A percentile compares a stretch with the other conserved stretches of the same genome.
Conservation (phyloP, 495 filamentous ascomycete species). For the Neurospora tetraspora region DNA sequence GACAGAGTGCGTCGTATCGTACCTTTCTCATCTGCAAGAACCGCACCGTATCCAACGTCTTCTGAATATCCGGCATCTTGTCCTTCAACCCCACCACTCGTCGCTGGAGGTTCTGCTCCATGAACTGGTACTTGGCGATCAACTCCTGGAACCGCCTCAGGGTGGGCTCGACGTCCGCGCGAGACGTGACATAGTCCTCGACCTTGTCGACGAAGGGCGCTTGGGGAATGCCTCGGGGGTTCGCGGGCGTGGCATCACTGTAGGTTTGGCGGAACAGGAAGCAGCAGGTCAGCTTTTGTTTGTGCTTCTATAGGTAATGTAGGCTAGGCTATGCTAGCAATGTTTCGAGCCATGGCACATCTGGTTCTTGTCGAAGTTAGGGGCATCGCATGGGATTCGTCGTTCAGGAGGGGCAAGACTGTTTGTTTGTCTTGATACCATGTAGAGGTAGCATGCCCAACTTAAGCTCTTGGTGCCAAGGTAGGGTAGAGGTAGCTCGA, state of each 20-base stretch:
- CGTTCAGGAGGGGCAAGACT: neutral
- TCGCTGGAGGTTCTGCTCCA: constrained; percentile 86
- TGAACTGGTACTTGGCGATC: constrained; percentile 99
- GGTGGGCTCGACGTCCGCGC: constrained; percentile 80
- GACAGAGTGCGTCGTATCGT: neutral
- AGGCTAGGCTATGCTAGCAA: neutral
- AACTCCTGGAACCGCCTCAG: constrained; percentile 95
- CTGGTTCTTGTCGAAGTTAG: neutral
- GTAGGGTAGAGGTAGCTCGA: neutral
- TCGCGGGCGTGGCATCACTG: constrained; percentile 49
- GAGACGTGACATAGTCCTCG: constrained; percentile 81
- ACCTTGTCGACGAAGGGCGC: constrained; percentile 97
- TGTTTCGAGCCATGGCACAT: neutral
- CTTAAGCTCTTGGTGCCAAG: constrained; percentile 5
- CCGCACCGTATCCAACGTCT: constrained; percentile 87
- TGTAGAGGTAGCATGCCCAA: neutral
- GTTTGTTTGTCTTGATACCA: neutral
- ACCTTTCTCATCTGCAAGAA: constrained; percentile 69
- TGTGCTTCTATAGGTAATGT: neutral
- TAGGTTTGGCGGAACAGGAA: neutral
- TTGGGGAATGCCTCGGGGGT: constrained; percentile 86
- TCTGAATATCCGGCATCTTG: constrained; percentile 94
- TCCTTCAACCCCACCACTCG: constrained; percentile 76
- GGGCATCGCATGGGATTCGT: neutral
- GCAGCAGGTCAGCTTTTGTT: neutral